Base-by-base conservation (phyloP, 176 grass and related monocot species). In the Aegilops longissima region DNA sequence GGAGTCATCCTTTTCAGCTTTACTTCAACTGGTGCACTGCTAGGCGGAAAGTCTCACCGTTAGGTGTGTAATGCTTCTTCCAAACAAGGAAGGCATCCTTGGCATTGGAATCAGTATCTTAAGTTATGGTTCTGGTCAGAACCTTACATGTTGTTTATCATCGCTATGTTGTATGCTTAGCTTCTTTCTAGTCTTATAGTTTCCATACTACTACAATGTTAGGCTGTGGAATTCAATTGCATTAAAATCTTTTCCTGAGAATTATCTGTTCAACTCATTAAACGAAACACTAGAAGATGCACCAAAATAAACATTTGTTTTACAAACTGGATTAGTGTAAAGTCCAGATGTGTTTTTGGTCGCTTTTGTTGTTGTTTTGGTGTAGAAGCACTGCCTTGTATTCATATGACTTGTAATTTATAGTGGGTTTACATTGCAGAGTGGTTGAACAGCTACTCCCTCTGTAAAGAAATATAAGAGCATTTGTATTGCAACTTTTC, bases 1-100 rank as follows among this genome's bases (percentile, higher is more conserved):
- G 61, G 78, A 78, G 25, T 58, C 90, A 82, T 85, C 64, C 78
- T 85, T 91, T 85, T 78, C 78, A 59, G 27, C 77, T 82, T 91
- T 85, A 81, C 86, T 88, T 78, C 83, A 65, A 31, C 62, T 85
- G 81, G 63, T 54, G 69, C 63, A 70, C 64, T 77, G 39, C 24
- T 78, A 21, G 17, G 33, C 65, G 40, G 51, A 63, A 86, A 77
- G 62, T 44, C 47, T 76, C 21, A 21, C 62, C 6, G 39, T 69
- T 78, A 51, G 56, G 72, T 76, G 24, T 70, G 6, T 51, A 45
- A 54, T 74, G 44, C 16, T 66, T 88, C 27, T 25, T 65, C 40
- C 3, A n/a, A 21, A 34, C 38, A 17, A 8, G 70, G 77, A 82
- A 58, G 9, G 56, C 52, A 81, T 59, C 31, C 75, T 17, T 65